Evolutionary conservation across 2,329 filamentous ascomycete species (phyloP).

Genomic region (Aureobasidium zeae): DNA sequence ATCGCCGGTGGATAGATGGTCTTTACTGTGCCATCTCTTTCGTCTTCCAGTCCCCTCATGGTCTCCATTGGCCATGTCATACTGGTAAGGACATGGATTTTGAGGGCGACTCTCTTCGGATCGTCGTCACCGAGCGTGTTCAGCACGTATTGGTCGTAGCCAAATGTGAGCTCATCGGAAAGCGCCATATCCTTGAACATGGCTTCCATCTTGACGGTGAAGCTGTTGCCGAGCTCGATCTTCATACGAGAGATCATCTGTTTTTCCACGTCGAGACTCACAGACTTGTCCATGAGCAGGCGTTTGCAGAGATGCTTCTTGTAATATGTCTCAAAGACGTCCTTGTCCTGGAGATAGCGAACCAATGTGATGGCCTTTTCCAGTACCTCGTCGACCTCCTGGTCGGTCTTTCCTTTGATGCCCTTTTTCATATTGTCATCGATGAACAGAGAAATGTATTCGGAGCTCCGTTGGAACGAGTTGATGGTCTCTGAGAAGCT

Average conservation of each 20-base stretch:
- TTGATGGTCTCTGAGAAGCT: conserved; percentile 95
- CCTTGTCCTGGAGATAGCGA: conserved; percentile 82
- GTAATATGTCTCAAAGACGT: conserved; percentile 94
- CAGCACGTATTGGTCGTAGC: conserved; percentile 63
- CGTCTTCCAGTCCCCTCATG: conserved; percentile 52
- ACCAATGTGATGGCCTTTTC: conserved; percentile 85
- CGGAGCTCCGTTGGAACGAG: conserved; percentile 68
- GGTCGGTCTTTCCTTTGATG: conserved; percentile 84
- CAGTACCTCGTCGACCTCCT: conserved; percentile 71
- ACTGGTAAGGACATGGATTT: conserved; percentile 76
- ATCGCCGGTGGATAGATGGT: conserved; percentile 71
- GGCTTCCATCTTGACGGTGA: conserved; percentile 84
- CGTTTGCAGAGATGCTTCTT: conserved; percentile 91
- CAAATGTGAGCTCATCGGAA: conserved; percentile 70
- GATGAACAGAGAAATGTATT: conserved; percentile 92
- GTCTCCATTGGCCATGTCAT: conserved; percentile 93
- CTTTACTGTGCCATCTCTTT: conserved; percentile 37
- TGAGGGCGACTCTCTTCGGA: conserved; percentile 62
- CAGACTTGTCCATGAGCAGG: conserved; percentile 77
- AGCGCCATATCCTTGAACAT: conserved; percentile 97
- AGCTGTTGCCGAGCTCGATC: conserved; percentile 87
- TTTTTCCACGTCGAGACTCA: conserved; percentile 86
- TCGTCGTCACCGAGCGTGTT: conserved; percentile 48
- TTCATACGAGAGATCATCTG: conserved; percentile 97
- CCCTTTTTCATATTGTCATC: conserved; percentile 94